These are phyloP conservation scores for Bretziella fagacearum DNA, from an alignment of 2,329 filamentous ascomycete species.

Conservation along the genomic window DNA sequence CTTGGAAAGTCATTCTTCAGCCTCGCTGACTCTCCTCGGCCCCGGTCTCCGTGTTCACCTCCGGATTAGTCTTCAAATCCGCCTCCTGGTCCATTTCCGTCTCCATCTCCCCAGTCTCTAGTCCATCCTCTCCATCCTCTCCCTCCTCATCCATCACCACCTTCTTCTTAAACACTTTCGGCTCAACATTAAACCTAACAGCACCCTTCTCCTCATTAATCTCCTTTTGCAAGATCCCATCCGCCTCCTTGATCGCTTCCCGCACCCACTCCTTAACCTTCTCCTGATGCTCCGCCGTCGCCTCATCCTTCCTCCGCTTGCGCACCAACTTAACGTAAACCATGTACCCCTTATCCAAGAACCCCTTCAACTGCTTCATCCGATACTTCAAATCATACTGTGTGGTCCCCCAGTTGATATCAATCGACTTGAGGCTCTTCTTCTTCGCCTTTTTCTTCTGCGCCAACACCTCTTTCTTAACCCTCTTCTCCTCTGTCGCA, in stretches of 20 bases:
- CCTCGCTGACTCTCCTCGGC: too few species aligned
- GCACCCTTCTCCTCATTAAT: conserved; percentile 26
- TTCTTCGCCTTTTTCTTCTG: conserved; percentile 27
- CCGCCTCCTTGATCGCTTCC: conserved; percentile 16
- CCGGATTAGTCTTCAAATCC: too few species aligned
- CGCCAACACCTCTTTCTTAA: conserved; percentile 27
- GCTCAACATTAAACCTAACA: conserved; percentile 29
- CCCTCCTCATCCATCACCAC: background rate
- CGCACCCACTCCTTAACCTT: conserved; percentile 30
- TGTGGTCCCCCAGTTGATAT: conserved; percentile 79
- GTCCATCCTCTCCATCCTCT: background rate
- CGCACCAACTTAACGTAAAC: conserved; percentile 57
- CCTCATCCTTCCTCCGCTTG: conserved; percentile 39
- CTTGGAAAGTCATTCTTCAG: too few species aligned
- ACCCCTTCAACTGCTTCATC: conserved; percentile 47
- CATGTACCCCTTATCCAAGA: conserved; percentile 55
- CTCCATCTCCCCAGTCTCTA: background rate
- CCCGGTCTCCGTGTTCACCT: too few species aligned
- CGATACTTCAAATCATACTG: conserved; percentile 57
- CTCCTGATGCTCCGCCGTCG: conserved; percentile 43
- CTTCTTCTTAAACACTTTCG: conserved; percentile 5
- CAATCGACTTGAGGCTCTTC: conserved; percentile 53
- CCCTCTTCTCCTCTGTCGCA: conserved; percentile 28
- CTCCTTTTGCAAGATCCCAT: conserved; percentile 29
- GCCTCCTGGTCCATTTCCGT: background rate